Evolutionary conservation across 2,329 filamentous ascomycete genomes (phyloP), one percentile per base, ranked within the genome.

Genomic region (Plectosphaerella plurivora): DNA sequence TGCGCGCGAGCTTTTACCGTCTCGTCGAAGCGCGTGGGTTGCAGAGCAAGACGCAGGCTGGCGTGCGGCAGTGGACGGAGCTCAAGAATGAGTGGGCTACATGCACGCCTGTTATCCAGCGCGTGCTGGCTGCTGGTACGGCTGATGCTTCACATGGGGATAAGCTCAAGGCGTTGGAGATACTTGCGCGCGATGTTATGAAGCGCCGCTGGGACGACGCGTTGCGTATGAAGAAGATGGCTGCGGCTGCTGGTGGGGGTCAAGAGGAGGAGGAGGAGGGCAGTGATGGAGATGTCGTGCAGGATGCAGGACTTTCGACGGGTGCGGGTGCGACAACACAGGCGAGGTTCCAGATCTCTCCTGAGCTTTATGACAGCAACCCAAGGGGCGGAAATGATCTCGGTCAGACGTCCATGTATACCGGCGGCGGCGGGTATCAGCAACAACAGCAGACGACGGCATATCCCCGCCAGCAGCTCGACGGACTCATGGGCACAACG

Each of bases 171-270:
- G 87, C 87, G 1, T 67, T 92, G 46, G 87, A 92, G 55, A 75
- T 88, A 0, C 70, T 94, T 4, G 87, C 87, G 50, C 79, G 84
- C 49, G 89, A 93, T 67, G 86, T 90, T 16, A 86, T 89, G 78
- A 92, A 92, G 69, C 78, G 89, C 47, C 76, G 88, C 50, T 81
- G 86, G 36, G 86, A 90, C 60, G 85, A 89, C 57, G 79, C 82
- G 54, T 74, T 74, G 1, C 37, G 48, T 2, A 37, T 22, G 3
- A 44, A 15, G 58, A 75, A 77, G 51, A 73, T 83, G 60, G 70
- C 76, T 8, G 47, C 57, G 59, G 9, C 37, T 11, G 8, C 28
- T 12, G 28, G 28, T 8, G 7, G 28, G 8, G 28, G 28, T 33
- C 4, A 12, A 9, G 28, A 33, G 8, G 28, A 33, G 28, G 50